Percentiles rank a stretch among this genome's conserved stretches.
These are phyloP conservation scores for Xylaria bambusicola DNA, from an alignment of 495 filamentous ascomycete genomes.

Conservation along the genomic window DNA sequence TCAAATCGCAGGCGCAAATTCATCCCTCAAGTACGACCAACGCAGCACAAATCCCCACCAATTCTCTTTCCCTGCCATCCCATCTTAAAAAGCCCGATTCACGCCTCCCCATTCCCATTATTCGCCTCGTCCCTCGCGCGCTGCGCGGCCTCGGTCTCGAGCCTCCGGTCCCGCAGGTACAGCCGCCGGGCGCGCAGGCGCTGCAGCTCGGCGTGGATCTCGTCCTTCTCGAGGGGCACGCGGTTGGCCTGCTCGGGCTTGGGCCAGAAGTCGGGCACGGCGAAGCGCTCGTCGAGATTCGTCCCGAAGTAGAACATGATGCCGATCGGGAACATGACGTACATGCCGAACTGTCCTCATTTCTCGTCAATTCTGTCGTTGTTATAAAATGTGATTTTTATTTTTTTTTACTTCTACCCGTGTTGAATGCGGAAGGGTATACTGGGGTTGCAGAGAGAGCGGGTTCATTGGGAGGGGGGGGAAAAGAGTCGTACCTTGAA, in stretches of 20 bases:
- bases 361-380: no score
- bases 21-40: no score
- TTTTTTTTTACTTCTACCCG: no score
- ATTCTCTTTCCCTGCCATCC: background rate
- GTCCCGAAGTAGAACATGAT: slow-evolving; percentile 99
- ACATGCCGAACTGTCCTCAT: slow-evolving; percentile 96
- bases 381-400: no score
- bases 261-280: slow-evolving; percentile 92
- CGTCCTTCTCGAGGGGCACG: slow-evolving; percentile 85
- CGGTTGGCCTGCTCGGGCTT: slow-evolving; percentile 80
- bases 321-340: slow-evolving; percentile 96
- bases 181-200: slow-evolving; percentile 65
- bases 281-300: slow-evolving; percentile 91
- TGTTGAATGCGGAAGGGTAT: background rate
- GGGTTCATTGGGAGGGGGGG: background rate
- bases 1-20: no score
- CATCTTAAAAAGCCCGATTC: background rate
- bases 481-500: slow-evolving; percentile 67
- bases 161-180: slow-evolving; percentile 58
- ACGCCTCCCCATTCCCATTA: slow-evolving; percentile 4
- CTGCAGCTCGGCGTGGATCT: slow-evolving; percentile 77
- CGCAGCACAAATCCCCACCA: background rate
- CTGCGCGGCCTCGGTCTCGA: slow-evolving; percentile 54
- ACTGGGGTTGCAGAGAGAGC: slow-evolving; percentile 14
- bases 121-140: slow-evolving; percentile 24